These are phyloP conservation scores for Babesia bigemina DNA, from an alignment of 169 alveolate genomes.

Conservation along the genomic window DNA sequence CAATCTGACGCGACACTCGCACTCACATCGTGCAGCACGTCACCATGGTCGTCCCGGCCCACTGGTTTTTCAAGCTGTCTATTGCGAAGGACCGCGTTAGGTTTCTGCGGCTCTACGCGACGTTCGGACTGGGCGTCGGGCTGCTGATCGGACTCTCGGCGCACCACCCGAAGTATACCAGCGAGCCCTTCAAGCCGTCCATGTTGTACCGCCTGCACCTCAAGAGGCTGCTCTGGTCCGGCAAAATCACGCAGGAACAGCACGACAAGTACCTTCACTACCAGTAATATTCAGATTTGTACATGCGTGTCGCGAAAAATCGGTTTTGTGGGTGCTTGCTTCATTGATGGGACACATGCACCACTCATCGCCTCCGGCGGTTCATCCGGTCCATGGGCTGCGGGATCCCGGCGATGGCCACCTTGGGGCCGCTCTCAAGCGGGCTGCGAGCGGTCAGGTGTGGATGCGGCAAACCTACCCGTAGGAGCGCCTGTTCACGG, in stretches of 20 bases:
- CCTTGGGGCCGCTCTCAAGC: slow-evolving; percentile 20
- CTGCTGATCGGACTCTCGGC: slow-evolving; percentile 41
- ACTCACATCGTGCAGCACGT: background rate
- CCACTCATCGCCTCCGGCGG: background rate
- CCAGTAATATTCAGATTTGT: slow-evolving; percentile 9
- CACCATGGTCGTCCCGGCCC: slow-evolving; percentile 62
- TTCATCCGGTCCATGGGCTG: slow-evolving; percentile 37
- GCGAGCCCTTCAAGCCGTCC: slow-evolving; percentile 56
- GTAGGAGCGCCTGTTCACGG: slow-evolving; percentile 14
- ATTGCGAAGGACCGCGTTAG: slow-evolving; percentile 70
- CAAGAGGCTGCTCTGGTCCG: slow-evolving; percentile 35
- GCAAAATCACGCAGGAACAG: slow-evolving; percentile 40
- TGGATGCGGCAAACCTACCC: slow-evolving; percentile 1
- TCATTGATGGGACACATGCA: background rate
- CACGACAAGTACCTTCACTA: slow-evolving; percentile 58
- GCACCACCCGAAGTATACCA: slow-evolving; percentile 46
- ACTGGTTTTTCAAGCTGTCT: slow-evolving; percentile 63
- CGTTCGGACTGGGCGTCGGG: slow-evolving; percentile 49
- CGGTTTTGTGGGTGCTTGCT: background rate
- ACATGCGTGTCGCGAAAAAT: slow-evolving; percentile 18
- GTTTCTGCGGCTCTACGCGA: slow-evolving; percentile 49
- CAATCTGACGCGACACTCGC: slow-evolving; percentile 51
- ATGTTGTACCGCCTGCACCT: slow-evolving; percentile 53
- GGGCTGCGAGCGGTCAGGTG: background rate
- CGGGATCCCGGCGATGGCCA: slow-evolving; percentile 33